Conservation (phyloP, 805 yeast genomes). For the Spathaspora arborariae region DNA sequence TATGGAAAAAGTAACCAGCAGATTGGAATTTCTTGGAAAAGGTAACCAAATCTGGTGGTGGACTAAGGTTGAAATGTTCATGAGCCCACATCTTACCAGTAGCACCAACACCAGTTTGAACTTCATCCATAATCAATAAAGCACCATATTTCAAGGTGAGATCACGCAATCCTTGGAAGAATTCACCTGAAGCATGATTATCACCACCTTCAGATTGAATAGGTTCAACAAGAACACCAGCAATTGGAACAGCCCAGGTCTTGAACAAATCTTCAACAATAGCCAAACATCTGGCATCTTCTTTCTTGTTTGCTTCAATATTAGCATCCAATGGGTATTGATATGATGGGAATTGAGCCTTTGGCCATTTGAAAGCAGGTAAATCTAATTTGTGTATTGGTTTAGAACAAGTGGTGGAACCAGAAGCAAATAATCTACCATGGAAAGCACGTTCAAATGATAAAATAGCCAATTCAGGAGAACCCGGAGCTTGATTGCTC, state of each 20-base stretch:
- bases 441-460: conserved; percentile 91
- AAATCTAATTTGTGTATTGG: conserved; percentile 91
- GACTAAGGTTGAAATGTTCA: conserved; percentile 72
- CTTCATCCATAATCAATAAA: conserved; percentile 77
- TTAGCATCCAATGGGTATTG: conserved; percentile 76
- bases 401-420: conserved; percentile 87
- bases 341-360: conserved; percentile 85
- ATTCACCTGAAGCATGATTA: conserved; percentile 73
- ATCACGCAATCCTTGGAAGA: conserved; percentile 81
- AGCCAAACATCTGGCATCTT: conserved; percentile 77
- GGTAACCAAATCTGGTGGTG: conserved; percentile 81
- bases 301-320: conserved; percentile 60
- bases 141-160: conserved; percentile 68
- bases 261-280: conserved; percentile 69
- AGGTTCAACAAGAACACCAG: conserved; percentile 88
- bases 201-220: conserved; percentile 92
- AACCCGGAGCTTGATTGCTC: conserved; percentile 83
- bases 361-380: conserved; percentile 97
- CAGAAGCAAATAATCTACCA: conserved; percentile 90
- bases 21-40: conserved; percentile 87
- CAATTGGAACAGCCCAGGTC: conserved; percentile 73
- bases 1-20: conserved; percentile 81
- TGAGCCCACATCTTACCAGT: conserved; percentile 87
- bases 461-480: conserved; percentile 80
- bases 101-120: conserved; percentile 88